Evolutionary conservation across 2,329 filamentous ascomycete species (phyloP).

Genomic region (Clathrospora elynae): DNA sequence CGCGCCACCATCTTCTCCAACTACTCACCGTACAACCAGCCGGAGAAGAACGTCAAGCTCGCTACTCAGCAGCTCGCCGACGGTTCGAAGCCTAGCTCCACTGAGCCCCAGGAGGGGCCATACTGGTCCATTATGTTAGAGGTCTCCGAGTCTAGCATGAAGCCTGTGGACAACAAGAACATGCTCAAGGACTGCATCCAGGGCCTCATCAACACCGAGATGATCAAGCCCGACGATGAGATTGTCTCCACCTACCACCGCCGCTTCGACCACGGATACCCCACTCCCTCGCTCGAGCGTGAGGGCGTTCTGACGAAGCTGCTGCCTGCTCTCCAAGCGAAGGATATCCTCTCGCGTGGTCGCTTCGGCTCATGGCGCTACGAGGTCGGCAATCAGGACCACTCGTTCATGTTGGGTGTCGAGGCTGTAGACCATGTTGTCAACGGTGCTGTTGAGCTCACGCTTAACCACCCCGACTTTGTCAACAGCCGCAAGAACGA

Average conservation of each 20-base stretch:
- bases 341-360: slow-evolving; percentile 92
- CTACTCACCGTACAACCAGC: slow-evolving; percentile 99
- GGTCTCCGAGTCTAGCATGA: slow-evolving; percentile 93
- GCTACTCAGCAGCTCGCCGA: slow-evolving; percentile 84
- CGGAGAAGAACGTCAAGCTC: slow-evolving; percentile 78
- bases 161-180: slow-evolving; percentile 86
- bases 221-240: slow-evolving; percentile 88
- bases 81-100: slow-evolving; percentile 76
- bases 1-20: slow-evolving; percentile 99
- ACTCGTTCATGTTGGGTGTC: slow-evolving; percentile 96
- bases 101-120: slow-evolving; percentile 79
- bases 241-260: slow-evolving; percentile 98
- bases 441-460: slow-evolving; percentile 87
- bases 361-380: slow-evolving; percentile 98
- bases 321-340: slow-evolving; percentile 86
- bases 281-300: slow-evolving; percentile 91
- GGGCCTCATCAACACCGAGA: slow-evolving; percentile 95
- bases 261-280: slow-evolving; percentile 97
- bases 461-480: slow-evolving; percentile 95
- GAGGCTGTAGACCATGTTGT: slow-evolving; percentile 91
- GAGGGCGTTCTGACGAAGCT: slow-evolving; percentile 92
- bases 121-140: slow-evolving; percentile 99
- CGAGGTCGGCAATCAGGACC: slow-evolving; percentile 96
- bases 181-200: slow-evolving; percentile 90
- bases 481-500: slow-evolving; percentile 78